Evolutionary conservation across 176 grass and related monocot species (phyloP), one percentile per base, ranked within the genome.

Genomic region (Stipa capillata): DNA sequence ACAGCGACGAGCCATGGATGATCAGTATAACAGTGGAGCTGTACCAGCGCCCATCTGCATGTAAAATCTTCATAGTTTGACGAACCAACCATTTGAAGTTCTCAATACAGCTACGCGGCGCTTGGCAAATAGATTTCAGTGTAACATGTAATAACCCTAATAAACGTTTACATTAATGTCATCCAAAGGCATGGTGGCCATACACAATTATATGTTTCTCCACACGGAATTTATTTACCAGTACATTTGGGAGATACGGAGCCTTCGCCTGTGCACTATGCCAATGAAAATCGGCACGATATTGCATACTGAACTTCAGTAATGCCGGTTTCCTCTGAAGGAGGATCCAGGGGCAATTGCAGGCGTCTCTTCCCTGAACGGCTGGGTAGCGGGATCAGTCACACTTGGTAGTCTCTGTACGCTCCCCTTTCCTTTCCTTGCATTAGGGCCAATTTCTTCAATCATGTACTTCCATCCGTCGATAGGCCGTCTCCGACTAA

Each of bases 381-480:
- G 90, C 42, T 92, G 85, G 7, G 74, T 94, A 17, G 90, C 73
- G 14, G 95, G 80, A 74, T 94, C 91, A 23, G 80, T 64, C 28
- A 94, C 75, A 33, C 89, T 89, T 0, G 91, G 91, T 60, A 97
- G 54, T 57, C 91, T 87, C 35, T 90, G 81, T 35, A 90, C 89
- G n/a, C 87, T 92, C 54, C 94, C 94, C 62, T 98, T 98, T 33
- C 81, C 85, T 83, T 86, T 94, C 71, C 92, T 88, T 65, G 95
- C 90, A 20, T 94, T 94, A 28, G 92, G 95, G 3, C 95, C 95
- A 27, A 98, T 98, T 77, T 94, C 85, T 79, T 94, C 90, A 9
- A 94, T 94, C 90, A 98, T 91, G 87, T 90, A 98, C 65, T 94
- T 98, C 95, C 95, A 92, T 17, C 87, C 95, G 5, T 94, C 90